Conservation (phyloP, 441 rosid species). For the Hura crepitans region DNA sequence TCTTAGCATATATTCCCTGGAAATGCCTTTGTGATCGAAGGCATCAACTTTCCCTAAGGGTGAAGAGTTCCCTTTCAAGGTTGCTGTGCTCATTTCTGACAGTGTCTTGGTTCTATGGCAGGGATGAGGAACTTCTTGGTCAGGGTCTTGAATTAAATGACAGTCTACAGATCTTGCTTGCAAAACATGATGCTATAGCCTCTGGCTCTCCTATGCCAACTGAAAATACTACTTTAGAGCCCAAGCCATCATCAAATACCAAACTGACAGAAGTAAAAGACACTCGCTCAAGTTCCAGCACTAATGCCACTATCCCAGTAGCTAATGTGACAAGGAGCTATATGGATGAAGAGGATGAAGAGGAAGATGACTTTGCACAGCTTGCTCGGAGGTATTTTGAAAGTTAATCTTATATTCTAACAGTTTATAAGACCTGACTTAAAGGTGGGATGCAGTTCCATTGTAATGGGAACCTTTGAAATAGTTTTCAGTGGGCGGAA, state of each 20-base stretch:
- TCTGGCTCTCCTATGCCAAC: slow-evolving; percentile 64
- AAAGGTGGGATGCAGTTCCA: background rate
- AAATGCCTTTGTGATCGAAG: background rate
- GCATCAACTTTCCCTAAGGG: too few relatives aligned
- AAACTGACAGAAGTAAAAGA: slow-evolving; percentile 53
- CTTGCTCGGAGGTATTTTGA: slow-evolving; percentile 80
- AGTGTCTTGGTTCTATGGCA: slow-evolving; percentile 35
- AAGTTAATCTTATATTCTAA: background rate
- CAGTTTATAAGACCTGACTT: background rate
- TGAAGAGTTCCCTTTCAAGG: too few relatives aligned
- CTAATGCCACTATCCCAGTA: slow-evolving; percentile 36
- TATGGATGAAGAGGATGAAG: slow-evolving; percentile 82
- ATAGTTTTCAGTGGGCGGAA: background rate
- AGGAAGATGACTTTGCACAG: slow-evolving; percentile 94
- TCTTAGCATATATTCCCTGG: slow-evolving; percentile 11
- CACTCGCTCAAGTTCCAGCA: slow-evolving; percentile 36
- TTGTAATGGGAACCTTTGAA: background rate
- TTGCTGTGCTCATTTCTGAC: background rate
- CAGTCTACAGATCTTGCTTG: slow-evolving; percentile 63
- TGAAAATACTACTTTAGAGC: slow-evolving; percentile 27
- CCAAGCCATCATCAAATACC: slow-evolving; percentile 38
- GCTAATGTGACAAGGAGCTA: slow-evolving; percentile 38
- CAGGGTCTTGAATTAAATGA: slow-evolving; percentile 91
- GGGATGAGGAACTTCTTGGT: slow-evolving; percentile 87
- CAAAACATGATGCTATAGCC: slow-evolving; percentile 84